Base-by-base conservation (phyloP, 352 stramenopile genomes). In the Globisporangium cystogenes region DNA sequence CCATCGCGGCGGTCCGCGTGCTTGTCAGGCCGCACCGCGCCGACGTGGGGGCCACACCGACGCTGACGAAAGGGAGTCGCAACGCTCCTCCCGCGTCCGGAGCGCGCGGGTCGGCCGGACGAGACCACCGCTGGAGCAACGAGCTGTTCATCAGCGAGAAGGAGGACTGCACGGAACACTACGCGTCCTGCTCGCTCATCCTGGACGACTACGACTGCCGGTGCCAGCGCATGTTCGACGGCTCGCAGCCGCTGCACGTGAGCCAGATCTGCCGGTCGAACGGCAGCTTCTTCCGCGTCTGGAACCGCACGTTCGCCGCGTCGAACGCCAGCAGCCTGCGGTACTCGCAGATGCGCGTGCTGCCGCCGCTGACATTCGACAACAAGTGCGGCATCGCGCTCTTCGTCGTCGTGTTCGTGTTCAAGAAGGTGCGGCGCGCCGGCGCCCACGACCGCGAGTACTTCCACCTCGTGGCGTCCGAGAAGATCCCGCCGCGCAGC, bases 161-260 rank as follows among this genome's bases (percentile, higher is more conserved):
- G 37, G 74, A 88, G 52, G 70, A 77, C 14, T 74, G 53, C n/a
- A 68, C 59, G 2, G 66, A 89, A n/a, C 70, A 71, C 27, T 72
- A 83, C 20, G 80, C 81, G 1, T 72, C 76, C 2, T 90, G 78
- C 42, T 87, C 77, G 8, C 65, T 88, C 1, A 63, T 87, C 29
- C 60, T 89, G 0, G 76, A 83, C 24, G 81, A 92, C 43, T 90
- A 84, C 21, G 72, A 81, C 18, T 94, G 83, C 54, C 68, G 70
- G 27, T 94, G 83, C 46, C 76, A 87, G 54, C 78, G 80, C 31
- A 90, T 90, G 75, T 81, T 92, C 48, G 79, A 90, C 27, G 76
- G 76, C 42, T 83, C 81, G 3, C 63, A 87, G 29, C 78, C 78
- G 47, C 67, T 92, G 23, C 78, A 92, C 40, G 68, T 84, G 6